Evolutionary conservation across 2,329 filamentous ascomycete genomes (phyloP).

Genomic region (Hymenoscyphus infarciens): DNA sequence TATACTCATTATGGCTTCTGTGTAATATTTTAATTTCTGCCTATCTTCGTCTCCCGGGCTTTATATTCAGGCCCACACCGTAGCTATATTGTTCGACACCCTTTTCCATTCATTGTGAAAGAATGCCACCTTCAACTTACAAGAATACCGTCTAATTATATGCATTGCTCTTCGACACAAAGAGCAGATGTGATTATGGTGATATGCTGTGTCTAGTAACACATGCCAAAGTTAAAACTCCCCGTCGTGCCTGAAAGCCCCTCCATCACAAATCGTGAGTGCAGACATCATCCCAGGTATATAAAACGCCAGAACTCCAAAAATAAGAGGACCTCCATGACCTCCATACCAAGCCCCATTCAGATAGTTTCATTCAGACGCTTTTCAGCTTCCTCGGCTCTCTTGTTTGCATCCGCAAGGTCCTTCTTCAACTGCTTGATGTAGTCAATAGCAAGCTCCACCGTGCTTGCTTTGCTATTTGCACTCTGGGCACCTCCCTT

Average conservation of each 20-base stretch:
- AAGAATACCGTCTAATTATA: background rate
- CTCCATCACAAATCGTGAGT: background rate
- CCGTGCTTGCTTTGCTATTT: constrained; percentile 92
- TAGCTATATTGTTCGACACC: background rate
- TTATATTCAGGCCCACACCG: too few species aligned
- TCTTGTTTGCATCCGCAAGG: constrained; percentile 58
- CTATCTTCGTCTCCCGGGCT: too few species aligned
- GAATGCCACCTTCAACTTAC: background rate
- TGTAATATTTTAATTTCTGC: too few species aligned
- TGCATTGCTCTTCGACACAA: background rate
- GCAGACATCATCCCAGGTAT: constrained; percentile 6
- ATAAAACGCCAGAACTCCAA: constrained; percentile 10
- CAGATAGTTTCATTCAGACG: constrained; percentile 16
- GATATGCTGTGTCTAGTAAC: constrained; percentile 1
- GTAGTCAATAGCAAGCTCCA: constrained; percentile 95
- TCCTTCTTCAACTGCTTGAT: constrained; percentile 82
- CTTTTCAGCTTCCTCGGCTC: constrained; percentile 44
- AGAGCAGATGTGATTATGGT: background rate
- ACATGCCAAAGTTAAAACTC: background rate
- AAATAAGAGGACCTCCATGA: constrained; percentile 1
- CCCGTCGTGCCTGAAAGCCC: background rate
- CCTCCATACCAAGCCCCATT: constrained; percentile 11
- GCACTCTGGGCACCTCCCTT: constrained; percentile 49
- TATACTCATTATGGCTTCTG: too few species aligned
- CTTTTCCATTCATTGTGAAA: background rate